phyloP scores from a whole-genome alignment of 805 yeast species.

The Ogataea parapolymorpha region DNA sequence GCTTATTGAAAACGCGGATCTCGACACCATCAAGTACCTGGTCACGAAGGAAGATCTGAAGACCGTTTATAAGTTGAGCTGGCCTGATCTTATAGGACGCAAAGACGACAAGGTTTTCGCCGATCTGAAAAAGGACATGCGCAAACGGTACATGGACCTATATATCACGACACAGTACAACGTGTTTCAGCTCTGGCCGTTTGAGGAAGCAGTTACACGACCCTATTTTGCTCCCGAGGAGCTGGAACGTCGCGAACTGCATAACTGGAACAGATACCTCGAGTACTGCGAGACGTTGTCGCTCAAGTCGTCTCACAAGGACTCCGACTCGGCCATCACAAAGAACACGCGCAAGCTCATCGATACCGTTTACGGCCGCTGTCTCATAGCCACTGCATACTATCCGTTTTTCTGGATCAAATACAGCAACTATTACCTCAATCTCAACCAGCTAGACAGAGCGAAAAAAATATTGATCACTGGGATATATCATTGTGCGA shows the following conservation, averaged over 20 bases:
- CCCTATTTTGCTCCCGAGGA: constrained; percentile 39
- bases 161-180: constrained; percentile 55
- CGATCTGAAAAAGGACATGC: constrained; percentile 37
- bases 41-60: constrained; percentile 24
- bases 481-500: constrained; percentile 32
- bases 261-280: constrained; percentile 57
- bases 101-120: constrained; percentile 17
- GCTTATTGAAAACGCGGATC: constrained; percentile 34
- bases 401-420: constrained; percentile 50
- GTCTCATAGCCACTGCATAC: constrained; percentile 42
- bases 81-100: constrained; percentile 25
- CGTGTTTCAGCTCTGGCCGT: constrained; percentile 46
- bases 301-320: constrained; percentile 21
- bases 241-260: constrained; percentile 43
- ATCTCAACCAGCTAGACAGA: constrained; percentile 24
- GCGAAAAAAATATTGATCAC: constrained; percentile 40
- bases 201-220: constrained; percentile 40
- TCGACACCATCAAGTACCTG: constrained; percentile 26
- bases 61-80: constrained; percentile 16
- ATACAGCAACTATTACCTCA: constrained; percentile 42
- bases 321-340: constrained; percentile 17
- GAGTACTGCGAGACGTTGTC: constrained; percentile 44
- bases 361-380: constrained; percentile 44
- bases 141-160: constrained; percentile 48
- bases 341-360: constrained; percentile 25